These are phyloP conservation scores for Brassica napus DNA, from an alignment of 345 rosid genomes.

Conservation along the genomic window DNA sequence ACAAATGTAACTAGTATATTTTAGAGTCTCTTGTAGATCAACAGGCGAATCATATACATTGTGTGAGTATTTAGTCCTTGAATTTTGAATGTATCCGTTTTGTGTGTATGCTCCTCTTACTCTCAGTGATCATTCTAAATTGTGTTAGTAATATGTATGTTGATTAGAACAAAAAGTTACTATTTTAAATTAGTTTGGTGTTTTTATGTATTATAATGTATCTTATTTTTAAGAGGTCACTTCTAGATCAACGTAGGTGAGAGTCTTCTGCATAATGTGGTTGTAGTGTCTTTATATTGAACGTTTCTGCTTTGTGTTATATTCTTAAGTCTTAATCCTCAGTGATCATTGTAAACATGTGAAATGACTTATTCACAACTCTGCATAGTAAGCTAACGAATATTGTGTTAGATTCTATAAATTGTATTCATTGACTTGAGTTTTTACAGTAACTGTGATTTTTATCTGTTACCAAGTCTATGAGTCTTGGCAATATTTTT, in stretches of 20 bases:
- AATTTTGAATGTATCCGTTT: too few relatives aligned
- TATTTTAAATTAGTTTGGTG: not conserved
- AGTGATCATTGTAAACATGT: not conserved
- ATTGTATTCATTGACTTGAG: too few relatives aligned
- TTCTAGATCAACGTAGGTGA: not conserved
- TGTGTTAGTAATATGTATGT: not conserved
- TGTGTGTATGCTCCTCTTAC: too few relatives aligned
- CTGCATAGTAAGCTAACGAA: not conserved
- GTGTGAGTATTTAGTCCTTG: too few relatives aligned
- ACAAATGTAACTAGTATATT: too few relatives aligned
- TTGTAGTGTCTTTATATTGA: not conserved
- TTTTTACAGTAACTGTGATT: too few relatives aligned
- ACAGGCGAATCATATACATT: too few relatives aligned
- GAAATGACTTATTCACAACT: not conserved
- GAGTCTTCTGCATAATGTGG: not conserved
- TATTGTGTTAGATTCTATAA: too few relatives aligned
- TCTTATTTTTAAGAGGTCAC: not conserved
- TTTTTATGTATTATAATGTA: not conserved
- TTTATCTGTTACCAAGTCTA: too few relatives aligned
- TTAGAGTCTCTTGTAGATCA: too few relatives aligned
- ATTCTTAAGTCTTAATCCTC: not conserved
- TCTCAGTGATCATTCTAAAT: too few relatives aligned
- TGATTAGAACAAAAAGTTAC: not conserved
- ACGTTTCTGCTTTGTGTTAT: not conserved
- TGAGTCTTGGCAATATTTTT: not conserved